These are phyloP conservation scores for Penicillium sp. DNA, from an alignment of 2,329 filamentous ascomycete species.

Conservation along the genomic window DNA sequence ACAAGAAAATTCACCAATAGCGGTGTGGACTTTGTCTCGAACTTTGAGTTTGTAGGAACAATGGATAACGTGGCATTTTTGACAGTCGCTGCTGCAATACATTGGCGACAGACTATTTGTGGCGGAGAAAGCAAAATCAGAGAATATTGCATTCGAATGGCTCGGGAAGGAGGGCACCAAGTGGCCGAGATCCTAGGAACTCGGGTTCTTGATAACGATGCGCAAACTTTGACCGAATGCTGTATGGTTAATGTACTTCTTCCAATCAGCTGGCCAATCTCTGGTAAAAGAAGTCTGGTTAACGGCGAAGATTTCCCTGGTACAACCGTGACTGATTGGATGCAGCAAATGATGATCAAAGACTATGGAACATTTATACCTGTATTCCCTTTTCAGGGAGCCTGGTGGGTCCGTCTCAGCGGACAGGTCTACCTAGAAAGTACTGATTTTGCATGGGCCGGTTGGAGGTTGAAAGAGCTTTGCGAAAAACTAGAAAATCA, in stretches of 20 bases:
- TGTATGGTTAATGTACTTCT: constrained; percentile 71
- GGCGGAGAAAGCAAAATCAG: constrained; percentile 72
- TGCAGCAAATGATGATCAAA: constrained; percentile 55
- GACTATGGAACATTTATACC: constrained; percentile 71
- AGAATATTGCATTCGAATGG: constrained; percentile 64
- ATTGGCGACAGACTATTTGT: constrained; percentile 66
- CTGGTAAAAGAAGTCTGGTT: constrained; percentile 9
- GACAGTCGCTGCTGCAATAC: constrained; percentile 69
- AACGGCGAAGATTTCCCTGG: constrained; percentile 19
- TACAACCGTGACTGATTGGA: constrained; percentile 58
- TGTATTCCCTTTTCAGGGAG: constrained; percentile 61
- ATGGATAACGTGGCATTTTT: constrained; percentile 70
- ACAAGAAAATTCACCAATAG: constrained; percentile 7
- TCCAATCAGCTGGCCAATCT: constrained; percentile 56
- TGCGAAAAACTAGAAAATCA: constrained; percentile 50
- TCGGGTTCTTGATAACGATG: constrained; percentile 61
- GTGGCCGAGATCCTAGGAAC: constrained; percentile 68
- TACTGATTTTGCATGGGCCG: constrained; percentile 70
- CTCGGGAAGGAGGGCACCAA: constrained; percentile 61
- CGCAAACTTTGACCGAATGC: constrained; percentile 46
- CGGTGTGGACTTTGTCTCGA: constrained; percentile 63
- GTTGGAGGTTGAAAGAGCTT: constrained; percentile 56
- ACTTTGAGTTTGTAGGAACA: constrained; percentile 76
- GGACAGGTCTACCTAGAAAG: constrained; percentile 78
- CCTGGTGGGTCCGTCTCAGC: constrained; percentile 71